phyloP scores from a whole-genome alignment of 331 rosid genomes.

The Rosa hybrid region DNA sequence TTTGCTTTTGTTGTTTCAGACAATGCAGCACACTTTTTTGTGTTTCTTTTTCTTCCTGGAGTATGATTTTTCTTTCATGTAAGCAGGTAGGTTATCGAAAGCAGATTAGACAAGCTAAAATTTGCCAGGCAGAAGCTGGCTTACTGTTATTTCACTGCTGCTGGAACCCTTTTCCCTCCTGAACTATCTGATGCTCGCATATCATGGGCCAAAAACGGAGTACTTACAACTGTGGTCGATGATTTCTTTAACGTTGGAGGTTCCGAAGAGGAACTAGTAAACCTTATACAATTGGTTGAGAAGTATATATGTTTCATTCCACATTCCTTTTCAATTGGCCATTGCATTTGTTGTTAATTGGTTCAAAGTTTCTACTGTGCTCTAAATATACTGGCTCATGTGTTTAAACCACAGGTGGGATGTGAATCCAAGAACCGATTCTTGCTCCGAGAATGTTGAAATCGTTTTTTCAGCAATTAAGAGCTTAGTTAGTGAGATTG shows the following conservation, averaged over 20 bases:
- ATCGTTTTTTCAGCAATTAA: constrained; percentile 64
- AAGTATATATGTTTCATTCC: constrained; percentile 47
- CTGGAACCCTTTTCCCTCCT: constrained; percentile 51
- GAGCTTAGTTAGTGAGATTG: constrained; percentile 59
- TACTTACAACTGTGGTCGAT: constrained; percentile 69
- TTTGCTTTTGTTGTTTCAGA: not conserved
- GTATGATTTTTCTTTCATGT: constrained; percentile 1
- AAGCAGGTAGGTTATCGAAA: constrained; percentile 69
- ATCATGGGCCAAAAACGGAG: constrained; percentile 73
- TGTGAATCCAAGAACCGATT: constrained; percentile 41
- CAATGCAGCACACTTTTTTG: not conserved
- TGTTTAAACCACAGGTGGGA: constrained; percentile 68
- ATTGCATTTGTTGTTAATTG: not conserved
- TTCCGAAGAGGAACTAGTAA: constrained; percentile 59
- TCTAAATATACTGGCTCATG: not conserved
- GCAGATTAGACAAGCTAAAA: constrained; percentile 57
- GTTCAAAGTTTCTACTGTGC: not conserved
- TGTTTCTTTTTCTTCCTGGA: not conserved
- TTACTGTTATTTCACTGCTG: constrained; percentile 65
- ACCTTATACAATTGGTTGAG: constrained; percentile 67
- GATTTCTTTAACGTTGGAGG: constrained; percentile 78
- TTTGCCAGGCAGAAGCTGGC: constrained; percentile 73
- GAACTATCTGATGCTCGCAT: constrained; percentile 73
- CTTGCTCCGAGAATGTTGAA: constrained; percentile 69
- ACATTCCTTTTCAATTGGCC: not conserved